These are phyloP conservation scores for Fragilaria crotonensis DNA, from an alignment of 108 stramenopile species.

Conservation along the genomic window DNA sequence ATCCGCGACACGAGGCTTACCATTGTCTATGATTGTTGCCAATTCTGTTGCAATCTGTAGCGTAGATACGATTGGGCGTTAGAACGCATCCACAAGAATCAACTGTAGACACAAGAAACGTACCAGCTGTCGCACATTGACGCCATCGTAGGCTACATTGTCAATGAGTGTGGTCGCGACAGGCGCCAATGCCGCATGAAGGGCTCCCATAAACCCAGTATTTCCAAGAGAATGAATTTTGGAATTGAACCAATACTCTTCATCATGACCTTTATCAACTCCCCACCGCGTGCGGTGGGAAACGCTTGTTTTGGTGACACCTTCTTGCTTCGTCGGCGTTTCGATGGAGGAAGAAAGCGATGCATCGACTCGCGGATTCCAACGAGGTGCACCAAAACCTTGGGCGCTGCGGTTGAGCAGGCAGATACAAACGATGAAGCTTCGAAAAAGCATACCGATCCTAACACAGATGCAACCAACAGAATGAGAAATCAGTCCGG, in stretches of 20 bases:
- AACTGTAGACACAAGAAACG: neutral
- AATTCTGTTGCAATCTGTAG: slow-evolving; percentile 38
- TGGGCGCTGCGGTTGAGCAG: too few relatives aligned
- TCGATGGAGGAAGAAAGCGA: too few relatives aligned
- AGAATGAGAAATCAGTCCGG: too few relatives aligned
- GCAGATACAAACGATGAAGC: too few relatives aligned
- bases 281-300: slow-evolving; percentile 22
- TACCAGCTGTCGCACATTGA: slow-evolving; percentile 48
- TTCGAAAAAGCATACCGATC: too few relatives aligned
- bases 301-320: too few relatives aligned
- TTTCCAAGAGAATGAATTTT: slow-evolving; percentile 42
- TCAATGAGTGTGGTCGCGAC: slow-evolving; percentile 73
- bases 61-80: slow-evolving; percentile 3
- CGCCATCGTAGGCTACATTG: slow-evolving; percentile 63
- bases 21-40: slow-evolving; percentile 21
- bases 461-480: too few relatives aligned
- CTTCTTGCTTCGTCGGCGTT: too few relatives aligned
- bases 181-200: slow-evolving; percentile 77
- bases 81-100: neutral
- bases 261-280: slow-evolving; percentile 7
- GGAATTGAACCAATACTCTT: slow-evolving; percentile 31
- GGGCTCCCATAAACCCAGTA: slow-evolving; percentile 23
- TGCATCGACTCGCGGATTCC: too few relatives aligned
- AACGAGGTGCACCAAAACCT: too few relatives aligned
- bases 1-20: slow-evolving; percentile 46